Base-by-base conservation (phyloP, 257 asterid species). In the Avicennia marina region DNA sequence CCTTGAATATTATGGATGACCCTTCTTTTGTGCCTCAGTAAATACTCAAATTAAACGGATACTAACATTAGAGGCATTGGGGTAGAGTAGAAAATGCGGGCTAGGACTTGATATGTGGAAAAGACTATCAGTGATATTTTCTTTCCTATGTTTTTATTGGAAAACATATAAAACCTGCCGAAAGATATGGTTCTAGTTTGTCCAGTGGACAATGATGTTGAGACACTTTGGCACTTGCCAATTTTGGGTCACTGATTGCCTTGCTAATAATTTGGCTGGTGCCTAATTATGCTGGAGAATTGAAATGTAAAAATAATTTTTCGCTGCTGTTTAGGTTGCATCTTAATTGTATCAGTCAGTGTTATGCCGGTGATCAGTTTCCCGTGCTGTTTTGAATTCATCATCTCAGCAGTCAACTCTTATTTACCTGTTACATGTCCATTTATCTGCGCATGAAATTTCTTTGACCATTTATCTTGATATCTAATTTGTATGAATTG, bases 401-500 rank as follows among this genome's bases (percentile, higher is more conserved):
- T 36, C 2, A 7, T 5, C 10, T 36, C 41, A 36, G 0, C 38
- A 15, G 11, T 38, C 39, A 3, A 8, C 17, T 10, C 43, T 60
- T 33, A 7, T 48, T 18, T 21, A 6, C 18, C 16, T 4, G 19
- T 15, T 31, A 19, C 21, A 22, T 32, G 15, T 34, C 31, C 33
- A 31, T 48, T 34, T 34, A 33, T 63, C 42, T 45, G 40, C 24
- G 57, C 20, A 36, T 34, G 49, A 55, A 21, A 13, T 21, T 27
- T 20, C 45, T 16, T 13, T 61, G 31, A 17, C 42, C 27, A 7
- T 53, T 27, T 17, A 29, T 31, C 52, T 39, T 41, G 24, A 34
- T 59, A 48, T 71, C 9, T 9, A 41, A 2, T 25, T 10, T 53
- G 32, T 27, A 8, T 54, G 25, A 29, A 38, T 63, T 67, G 53